These are phyloP conservation scores for Peronospora destructor DNA, from an alignment of 352 stramenopile genomes.

Conservation along the genomic window DNA sequence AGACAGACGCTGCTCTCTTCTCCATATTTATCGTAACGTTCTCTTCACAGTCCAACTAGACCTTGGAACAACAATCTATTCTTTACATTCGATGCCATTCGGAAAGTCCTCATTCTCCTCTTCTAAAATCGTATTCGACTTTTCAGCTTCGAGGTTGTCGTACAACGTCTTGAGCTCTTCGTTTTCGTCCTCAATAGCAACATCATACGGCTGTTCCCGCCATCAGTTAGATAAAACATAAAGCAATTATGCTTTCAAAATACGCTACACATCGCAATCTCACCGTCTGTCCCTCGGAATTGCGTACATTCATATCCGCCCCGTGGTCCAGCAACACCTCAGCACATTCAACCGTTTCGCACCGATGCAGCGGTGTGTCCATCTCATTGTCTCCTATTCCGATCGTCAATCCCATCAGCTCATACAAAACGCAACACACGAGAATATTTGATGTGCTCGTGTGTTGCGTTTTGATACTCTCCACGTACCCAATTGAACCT, in stretches of 20 bases:
- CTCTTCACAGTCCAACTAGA: background rate
- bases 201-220: conserved; percentile 40
- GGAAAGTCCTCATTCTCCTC: conserved; percentile 24
- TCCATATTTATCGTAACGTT: background rate
- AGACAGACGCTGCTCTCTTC: background rate
- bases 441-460: too few species aligned
- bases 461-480: too few species aligned
- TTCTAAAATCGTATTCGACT: conserved; percentile 32
- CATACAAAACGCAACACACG: background rate
- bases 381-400: conserved; percentile 47
- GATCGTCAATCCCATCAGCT: background rate
- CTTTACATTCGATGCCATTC: conserved; percentile 21
- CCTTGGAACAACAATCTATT: conserved; percentile 10
- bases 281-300: conserved; percentile 51
- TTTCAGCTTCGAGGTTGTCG: conserved; percentile 43
- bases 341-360: conserved; percentile 51
- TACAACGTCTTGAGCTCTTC: conserved; percentile 45
- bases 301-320: conserved; percentile 57
- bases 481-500: conserved; percentile 33
- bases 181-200: conserved; percentile 59
- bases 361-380: conserved; percentile 60
- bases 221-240: conserved; percentile 2
- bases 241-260: background rate
- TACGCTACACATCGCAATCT: background rate
- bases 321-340: conserved; percentile 50